Evolutionary conservation across 768 basidiomycete species (phyloP), one percentile per base, ranked within the genome.

Genomic region (Agrocybe praecox): DNA sequence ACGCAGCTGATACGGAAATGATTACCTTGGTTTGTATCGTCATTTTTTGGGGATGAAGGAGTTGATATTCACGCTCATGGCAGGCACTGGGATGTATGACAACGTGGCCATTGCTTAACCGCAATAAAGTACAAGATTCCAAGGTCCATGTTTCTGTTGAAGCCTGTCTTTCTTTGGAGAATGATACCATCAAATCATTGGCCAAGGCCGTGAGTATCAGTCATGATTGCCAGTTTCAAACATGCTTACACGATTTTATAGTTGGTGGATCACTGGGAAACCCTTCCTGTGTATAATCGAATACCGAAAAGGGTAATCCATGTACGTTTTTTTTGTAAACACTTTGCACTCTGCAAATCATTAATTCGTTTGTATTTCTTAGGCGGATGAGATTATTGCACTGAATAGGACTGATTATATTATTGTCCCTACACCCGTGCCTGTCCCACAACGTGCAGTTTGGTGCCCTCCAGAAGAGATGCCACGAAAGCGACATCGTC

Each of bases 101-200:
- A 50, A 78, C 74, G 8, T 98, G 95, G 95, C 92, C 92, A 0
- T 73, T 97, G 33, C 76, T 90, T 49, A 85, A 87, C 43, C 83
- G 90, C 53, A 98, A 97, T 76, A 98, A 98, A 73, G 87, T 98
- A 24, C 91, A 95, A 56, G 94, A 95, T 60, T 84, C 80, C 0
- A 72, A 70, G 53, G 85, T 95, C 50, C 83, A 85, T 55, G 72
- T 82, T 17, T 83, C 86, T 6, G 85, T 97, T 14, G 76, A 81
- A 65, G 62, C 58, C 2, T 83, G 86, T 46, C 64, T 79, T 1
- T 74, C 80, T 29, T 79, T 82, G 0, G 84, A 84, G 32, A 80
- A 91, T 52, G 81, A 84, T 50, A 70, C 63, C 8, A 72, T 92
- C 49, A 84, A 81, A 58, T 69, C 68, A 7, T 61, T 89, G 26